Conservation (phyloP, 2,329 filamentous ascomycete genomes). For the Pestalotiopsis sp. region DNA sequence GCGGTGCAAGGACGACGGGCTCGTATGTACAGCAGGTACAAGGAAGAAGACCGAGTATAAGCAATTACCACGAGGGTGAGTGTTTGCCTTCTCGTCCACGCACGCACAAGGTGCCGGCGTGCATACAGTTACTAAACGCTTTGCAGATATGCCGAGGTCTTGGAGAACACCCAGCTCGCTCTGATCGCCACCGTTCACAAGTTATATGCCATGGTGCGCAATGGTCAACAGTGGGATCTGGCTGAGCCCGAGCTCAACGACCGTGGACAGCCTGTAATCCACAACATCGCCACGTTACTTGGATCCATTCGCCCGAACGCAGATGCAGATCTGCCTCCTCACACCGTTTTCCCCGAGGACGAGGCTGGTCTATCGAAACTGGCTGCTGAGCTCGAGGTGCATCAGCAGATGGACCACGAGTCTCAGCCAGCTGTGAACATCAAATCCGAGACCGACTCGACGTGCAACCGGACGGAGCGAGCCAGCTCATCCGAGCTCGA, state of each 20-base stretch:
- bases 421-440: constrained; percentile 28
- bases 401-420: constrained; percentile 42
- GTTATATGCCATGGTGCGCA: constrained; percentile 66
- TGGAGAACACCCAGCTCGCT: constrained; percentile 67
- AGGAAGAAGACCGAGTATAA: constrained; percentile 72
- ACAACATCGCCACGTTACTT: constrained; percentile 66
- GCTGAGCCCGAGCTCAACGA: constrained; percentile 68
- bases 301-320: constrained; percentile 66
- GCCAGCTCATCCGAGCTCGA: constrained; percentile 58
- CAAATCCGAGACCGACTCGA: constrained; percentile 38
- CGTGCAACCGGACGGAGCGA: constrained; percentile 44
- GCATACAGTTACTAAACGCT: constrained; percentile 16
- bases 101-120: background rate
- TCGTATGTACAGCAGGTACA: constrained; percentile 65
- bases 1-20: constrained; percentile 66
- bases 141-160: constrained; percentile 62
- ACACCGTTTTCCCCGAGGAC: constrained; percentile 64
- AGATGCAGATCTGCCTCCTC: constrained; percentile 60
- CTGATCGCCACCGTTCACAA: constrained; percentile 68
- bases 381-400: constrained; percentile 53
- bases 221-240: constrained; percentile 59
- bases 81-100: constrained; percentile 9
- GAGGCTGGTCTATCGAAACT: constrained; percentile 60
- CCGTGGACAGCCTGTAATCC: constrained; percentile 63
- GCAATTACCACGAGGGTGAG: constrained; percentile 64